Percentiles rank a stretch among this genome's conserved stretches.
Conservation (phyloP, 345 rosid species). For the Salix purpurea region DNA sequence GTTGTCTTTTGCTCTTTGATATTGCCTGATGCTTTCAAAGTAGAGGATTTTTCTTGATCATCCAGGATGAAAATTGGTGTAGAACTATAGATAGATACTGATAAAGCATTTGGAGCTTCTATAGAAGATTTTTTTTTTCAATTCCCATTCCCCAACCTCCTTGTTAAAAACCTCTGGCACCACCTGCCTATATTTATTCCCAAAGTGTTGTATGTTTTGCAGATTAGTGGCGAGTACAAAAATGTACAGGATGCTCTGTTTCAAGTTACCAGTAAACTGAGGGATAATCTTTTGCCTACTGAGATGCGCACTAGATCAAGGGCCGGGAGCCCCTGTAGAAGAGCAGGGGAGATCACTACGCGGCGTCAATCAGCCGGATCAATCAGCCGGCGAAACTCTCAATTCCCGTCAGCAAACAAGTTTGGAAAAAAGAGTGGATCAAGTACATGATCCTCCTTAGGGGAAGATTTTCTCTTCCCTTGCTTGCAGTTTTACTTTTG, state of each 20-base stretch:
- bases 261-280: constrained; percentile 34
- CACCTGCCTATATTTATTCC: not conserved
- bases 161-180: constrained; percentile 7
- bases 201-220: constrained; percentile 14
- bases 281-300: constrained; percentile 33
- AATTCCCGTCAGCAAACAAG: constrained; percentile 16
- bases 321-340: constrained; percentile 20
- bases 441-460: constrained; percentile 28
- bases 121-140: not conserved
- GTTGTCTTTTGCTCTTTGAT: too few relatives aligned
- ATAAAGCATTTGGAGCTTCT: too few relatives aligned
- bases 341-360: constrained; percentile 15
- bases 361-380: constrained; percentile 6
- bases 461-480: constrained; percentile 21
- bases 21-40: too few relatives aligned
- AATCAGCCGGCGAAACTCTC: not conserved
- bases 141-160: too few relatives aligned
- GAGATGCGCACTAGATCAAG: constrained; percentile 29
- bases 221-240: constrained; percentile 43
- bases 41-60: too few relatives aligned
- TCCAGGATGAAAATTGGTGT: too few relatives aligned
- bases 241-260: constrained; percentile 38
- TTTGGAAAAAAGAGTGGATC: constrained; percentile 27
- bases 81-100: too few relatives aligned
- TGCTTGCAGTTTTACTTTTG: not conserved